Base-by-base conservation (phyloP, 768 basidiomycete species). In the Boletellus ananiceps region DNA sequence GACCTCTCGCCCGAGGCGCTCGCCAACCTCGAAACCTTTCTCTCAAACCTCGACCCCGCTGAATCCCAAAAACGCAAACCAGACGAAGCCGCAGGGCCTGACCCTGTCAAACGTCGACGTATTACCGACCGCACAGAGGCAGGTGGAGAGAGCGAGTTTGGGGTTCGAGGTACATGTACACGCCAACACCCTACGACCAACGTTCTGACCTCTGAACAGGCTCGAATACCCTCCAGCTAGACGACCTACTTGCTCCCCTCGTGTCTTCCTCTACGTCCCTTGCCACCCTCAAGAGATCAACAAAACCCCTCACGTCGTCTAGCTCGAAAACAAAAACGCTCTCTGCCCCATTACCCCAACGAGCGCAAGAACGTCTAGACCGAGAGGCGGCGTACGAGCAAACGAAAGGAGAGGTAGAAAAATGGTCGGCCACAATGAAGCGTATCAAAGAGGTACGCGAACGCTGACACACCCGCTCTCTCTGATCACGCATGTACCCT, bases 361-460 rank as follows among this genome's bases (percentile, higher is more conserved):
- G 93, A 29, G 80, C 85, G 0, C 90, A 96, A 64, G 93, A 96
- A 52, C 84, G 88, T 38, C 71, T 97, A 1, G 92, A 96, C 57
- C 84, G 95, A 42, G 84, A 93, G 63, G 95, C 93, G 8, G 95
- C 95, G 0, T 96, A 95, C 63, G 93, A 93, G 59, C 80, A 88
- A 68, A 97, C 94, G 4, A 92, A 90, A 63, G 78, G 81, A 54
- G 94, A 97, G 66, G 86, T 95, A 2, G 82, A 88, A 55, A 96
- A 95, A 72, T 98, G 95, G 96, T 81, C 81, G 23, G 83, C 81
- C 5, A 89, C 91, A 3, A 95, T 97, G 86, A 89, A 88, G 66
- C 79, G 81, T 18, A 93, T 99, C 56, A 84, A 86, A 56, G 91
- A 97, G 72, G 90, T 88, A 40, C 45, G 74, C 40, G 8, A 42